These are phyloP conservation scores for Extremus antarcticus DNA, from an alignment of 495 filamentous ascomycete genomes.

Conservation along the genomic window DNA sequence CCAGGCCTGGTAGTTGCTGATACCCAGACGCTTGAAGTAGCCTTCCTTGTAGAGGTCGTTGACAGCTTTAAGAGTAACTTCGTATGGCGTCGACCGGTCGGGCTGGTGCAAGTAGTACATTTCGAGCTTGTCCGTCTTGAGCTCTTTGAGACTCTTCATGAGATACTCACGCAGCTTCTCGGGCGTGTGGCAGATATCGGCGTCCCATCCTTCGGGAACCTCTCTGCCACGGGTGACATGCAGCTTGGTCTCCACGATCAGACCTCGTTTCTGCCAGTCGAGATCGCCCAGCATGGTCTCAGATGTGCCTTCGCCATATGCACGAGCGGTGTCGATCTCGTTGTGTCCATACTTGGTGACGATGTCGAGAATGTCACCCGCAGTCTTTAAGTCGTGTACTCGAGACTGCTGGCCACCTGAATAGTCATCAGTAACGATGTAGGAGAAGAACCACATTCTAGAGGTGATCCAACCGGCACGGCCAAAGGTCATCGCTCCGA, in stretches of 20 bases:
- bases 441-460: background rate
- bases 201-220: conserved; percentile 17
- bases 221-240: conserved; percentile 29
- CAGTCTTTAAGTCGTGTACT: conserved; percentile 21
- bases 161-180: conserved; percentile 31
- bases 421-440: background rate
- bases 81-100: conserved; percentile 39
- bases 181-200: conserved; percentile 27
- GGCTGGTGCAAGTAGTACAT: conserved; percentile 45
- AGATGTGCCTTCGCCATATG: conserved; percentile 41
- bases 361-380: conserved; percentile 21
- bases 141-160: conserved; percentile 34
- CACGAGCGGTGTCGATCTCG: conserved; percentile 30
- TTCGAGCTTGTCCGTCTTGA: conserved; percentile 39
- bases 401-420: conserved; percentile 22
- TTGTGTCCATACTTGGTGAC: conserved; percentile 26
- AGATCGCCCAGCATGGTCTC: conserved; percentile 40
- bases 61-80: conserved; percentile 38
- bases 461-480: conserved; percentile 1
- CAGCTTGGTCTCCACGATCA: conserved; percentile 45
- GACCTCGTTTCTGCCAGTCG: conserved; percentile 37
- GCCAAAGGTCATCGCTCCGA: conserved; percentile 27
- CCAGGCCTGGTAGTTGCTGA: conserved; percentile 42
- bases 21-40: conserved; percentile 37
- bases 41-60: conserved; percentile 41